Conservation (phyloP, 2,329 filamentous ascomycete genomes). For the Cercospora sp. region DNA sequence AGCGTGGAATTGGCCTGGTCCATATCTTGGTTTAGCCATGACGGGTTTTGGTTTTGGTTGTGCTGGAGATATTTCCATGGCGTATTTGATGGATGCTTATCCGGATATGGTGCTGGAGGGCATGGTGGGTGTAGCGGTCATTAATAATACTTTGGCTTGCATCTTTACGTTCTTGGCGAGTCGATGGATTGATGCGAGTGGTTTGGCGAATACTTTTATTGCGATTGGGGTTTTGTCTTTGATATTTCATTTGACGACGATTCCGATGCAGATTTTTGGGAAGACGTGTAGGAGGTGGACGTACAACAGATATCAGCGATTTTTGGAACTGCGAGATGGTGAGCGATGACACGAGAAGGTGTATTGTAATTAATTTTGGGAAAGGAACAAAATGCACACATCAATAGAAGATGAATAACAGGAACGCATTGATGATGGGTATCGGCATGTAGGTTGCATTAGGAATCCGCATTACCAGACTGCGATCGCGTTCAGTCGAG, state of each 20-base stretch:
- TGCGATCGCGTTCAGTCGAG: background rate
- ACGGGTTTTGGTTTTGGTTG: slow-evolving; percentile 63
- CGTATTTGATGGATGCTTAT: slow-evolving; percentile 58
- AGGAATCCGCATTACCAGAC: background rate
- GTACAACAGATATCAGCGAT: slow-evolving; percentile 32
- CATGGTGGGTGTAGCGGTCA: slow-evolving; percentile 60
- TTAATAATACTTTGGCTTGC: slow-evolving; percentile 58
- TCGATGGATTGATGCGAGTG: slow-evolving; percentile 52
- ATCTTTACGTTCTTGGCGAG: slow-evolving; percentile 54
- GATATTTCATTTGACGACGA: slow-evolving; percentile 52
- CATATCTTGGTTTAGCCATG: slow-evolving; percentile 58
- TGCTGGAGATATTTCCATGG: slow-evolving; percentile 55
- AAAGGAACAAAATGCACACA: background rate
- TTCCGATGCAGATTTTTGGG: slow-evolving; percentile 58
- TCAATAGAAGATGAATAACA: background rate
- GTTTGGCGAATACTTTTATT: slow-evolving; percentile 53
- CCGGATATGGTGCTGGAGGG: slow-evolving; percentile 60
- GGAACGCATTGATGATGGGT: background rate
- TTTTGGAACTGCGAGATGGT: slow-evolving; percentile 33
- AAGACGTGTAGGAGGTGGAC: slow-evolving; percentile 55
- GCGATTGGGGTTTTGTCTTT: slow-evolving; percentile 56
- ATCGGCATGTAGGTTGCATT: background rate
- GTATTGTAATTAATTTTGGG: no score
- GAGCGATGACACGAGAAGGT: slow-evolving; percentile 18
- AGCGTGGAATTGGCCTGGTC: slow-evolving; percentile 55